These are phyloP conservation scores for Suillus bovinus DNA, from an alignment of 768 basidiomycete species.

Conservation along the genomic window DNA sequence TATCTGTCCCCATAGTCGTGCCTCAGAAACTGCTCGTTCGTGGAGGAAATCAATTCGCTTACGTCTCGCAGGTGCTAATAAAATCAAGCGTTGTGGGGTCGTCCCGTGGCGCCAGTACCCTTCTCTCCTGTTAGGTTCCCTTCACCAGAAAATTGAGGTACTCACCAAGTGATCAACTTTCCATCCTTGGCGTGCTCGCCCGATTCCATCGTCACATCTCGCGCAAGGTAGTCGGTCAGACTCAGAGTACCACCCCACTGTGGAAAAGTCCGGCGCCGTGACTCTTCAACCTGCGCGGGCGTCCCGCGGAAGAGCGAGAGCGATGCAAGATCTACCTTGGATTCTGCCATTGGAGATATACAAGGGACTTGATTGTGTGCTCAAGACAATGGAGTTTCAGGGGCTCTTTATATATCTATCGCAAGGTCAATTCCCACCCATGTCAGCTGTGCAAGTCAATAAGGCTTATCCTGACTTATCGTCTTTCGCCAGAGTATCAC, in stretches of 20 bases:
- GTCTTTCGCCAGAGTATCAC: background rate
- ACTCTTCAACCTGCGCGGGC: conserved; percentile 41
- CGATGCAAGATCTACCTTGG: conserved; percentile 17
- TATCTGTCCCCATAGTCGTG: conserved; percentile 33
- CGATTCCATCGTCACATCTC: conserved; percentile 39
- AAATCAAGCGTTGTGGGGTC: conserved; percentile 50
- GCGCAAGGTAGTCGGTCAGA: conserved; percentile 47
- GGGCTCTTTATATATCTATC: conserved; percentile 4
- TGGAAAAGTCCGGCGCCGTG: conserved; percentile 38
- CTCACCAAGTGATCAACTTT: conserved; percentile 52
- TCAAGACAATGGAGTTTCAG: background rate
- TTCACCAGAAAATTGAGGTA: background rate
- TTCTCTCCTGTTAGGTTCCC: conserved; percentile 20
- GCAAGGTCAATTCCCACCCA: background rate
- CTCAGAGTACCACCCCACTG: conserved; percentile 48
- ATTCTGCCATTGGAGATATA: background rate
- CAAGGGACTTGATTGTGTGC: no score
- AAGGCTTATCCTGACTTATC: conserved; percentile 1
- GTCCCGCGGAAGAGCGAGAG: conserved; percentile 52
- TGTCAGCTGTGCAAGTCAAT: conserved; percentile 1
- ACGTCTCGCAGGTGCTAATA: conserved; percentile 66
- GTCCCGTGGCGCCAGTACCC: conserved; percentile 59
- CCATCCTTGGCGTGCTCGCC: conserved; percentile 47
- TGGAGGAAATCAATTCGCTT: conserved; percentile 19
- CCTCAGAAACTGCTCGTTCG: conserved; percentile 2